Conservation (phyloP, 306 rosid species). For the Cicer yamashitae region DNA sequence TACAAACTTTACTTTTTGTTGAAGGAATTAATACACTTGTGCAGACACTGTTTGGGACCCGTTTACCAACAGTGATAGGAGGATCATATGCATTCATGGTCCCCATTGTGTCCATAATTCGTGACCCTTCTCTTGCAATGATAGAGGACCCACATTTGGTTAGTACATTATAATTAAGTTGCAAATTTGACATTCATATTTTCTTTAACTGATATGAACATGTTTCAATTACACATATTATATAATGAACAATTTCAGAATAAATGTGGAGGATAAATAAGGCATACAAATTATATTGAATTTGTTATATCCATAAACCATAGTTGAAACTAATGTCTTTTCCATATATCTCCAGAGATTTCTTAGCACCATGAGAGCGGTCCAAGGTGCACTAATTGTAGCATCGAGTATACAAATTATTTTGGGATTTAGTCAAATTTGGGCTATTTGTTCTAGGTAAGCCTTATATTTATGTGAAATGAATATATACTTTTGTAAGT, state of each 20-base stretch:
- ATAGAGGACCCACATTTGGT: conserved; percentile 80
- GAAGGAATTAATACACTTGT: conserved; percentile 93
- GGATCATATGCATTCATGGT: conserved; percentile 98
- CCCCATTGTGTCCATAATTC: conserved; percentile 91
- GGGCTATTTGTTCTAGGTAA: conserved; percentile 95
- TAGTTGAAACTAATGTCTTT: conserved; percentile 31
- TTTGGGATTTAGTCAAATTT: conserved; percentile 86
- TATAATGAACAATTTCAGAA: no score
- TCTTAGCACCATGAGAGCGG: conserved; percentile 86
- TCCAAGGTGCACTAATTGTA: conserved; percentile 88
- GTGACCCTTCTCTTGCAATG: conserved; percentile 65
- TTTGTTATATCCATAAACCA: neutral
- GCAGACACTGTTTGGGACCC: conserved; percentile 94
- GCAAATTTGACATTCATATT: neutral
- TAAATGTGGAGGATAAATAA: no score
- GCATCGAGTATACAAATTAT: conserved; percentile 90
- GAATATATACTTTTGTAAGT: conserved; percentile 11
- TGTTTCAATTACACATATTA: neutral
- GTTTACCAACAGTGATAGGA: conserved; percentile 93
- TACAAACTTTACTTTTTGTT: conserved; percentile 91
- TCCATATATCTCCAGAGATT: conserved; percentile 62
- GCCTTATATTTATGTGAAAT: neutral
- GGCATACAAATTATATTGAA: neutral
- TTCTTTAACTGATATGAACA: neutral
- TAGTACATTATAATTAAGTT: conserved; percentile 39